Evolutionary conservation across 768 basidiomycete genomes (phyloP).

Genomic region (Artomyces pyxidatus): DNA sequence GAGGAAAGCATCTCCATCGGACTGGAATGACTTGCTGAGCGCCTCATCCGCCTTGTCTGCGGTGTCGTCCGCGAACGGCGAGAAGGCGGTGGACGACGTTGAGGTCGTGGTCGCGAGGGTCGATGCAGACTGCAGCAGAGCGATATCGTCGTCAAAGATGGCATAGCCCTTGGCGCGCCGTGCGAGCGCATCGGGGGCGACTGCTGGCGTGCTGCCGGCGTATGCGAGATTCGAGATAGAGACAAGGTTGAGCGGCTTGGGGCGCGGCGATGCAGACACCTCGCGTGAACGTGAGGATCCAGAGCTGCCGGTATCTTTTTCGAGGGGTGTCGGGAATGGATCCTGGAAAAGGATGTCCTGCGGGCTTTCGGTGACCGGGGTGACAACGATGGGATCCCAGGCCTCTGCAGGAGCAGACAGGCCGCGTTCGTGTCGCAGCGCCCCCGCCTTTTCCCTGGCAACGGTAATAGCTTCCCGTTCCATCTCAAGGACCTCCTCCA

Average conservation of each 20-base stretch:
- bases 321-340: slow-evolving; percentile 10
- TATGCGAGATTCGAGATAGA: neutral
- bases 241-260: slow-evolving; percentile 9
- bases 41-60: slow-evolving; percentile 21
- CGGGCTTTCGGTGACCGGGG: slow-evolving; percentile 14
- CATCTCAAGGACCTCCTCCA: slow-evolving; percentile 62
- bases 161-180: slow-evolving; percentile 31
- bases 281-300: slow-evolving; percentile 2
- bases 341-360: slow-evolving; percentile 1
- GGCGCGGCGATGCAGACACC: slow-evolving; percentile 10
- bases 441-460: slow-evolving; percentile 53
- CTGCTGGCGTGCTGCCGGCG: neutral
- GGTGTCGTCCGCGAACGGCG: slow-evolving; percentile 45
- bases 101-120: no score
- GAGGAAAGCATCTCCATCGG: slow-evolving; percentile 43
- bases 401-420: slow-evolving; percentile 22
- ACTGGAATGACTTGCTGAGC: slow-evolving; percentile 39
- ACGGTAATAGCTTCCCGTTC: slow-evolving; percentile 51
- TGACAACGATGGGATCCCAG: slow-evolving; percentile 14
- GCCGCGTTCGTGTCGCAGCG: slow-evolving; percentile 34
- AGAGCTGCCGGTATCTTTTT: slow-evolving; percentile 11
- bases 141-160: slow-evolving; percentile 33
- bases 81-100: slow-evolving; percentile 36
- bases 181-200: slow-evolving; percentile 8
- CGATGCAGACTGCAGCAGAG: slow-evolving; percentile 21